Evolutionary conservation across 495 filamentous ascomycete species (phyloP), one percentile per base, ranked within the genome.

Genomic region (Pseudomonodictys pantanalensis): DNA sequence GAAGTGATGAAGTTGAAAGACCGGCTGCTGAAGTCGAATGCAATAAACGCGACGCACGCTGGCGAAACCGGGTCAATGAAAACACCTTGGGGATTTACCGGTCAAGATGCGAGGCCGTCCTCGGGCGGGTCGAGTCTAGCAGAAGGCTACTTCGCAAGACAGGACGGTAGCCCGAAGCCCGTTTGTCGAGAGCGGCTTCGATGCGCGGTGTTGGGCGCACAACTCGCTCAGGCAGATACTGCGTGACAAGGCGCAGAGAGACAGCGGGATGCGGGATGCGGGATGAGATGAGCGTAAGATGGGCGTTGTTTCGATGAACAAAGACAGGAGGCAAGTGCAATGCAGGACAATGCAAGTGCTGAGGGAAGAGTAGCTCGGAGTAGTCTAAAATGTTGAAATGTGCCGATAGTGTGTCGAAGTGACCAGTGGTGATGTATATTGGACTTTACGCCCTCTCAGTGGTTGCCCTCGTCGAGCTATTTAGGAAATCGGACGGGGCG

Each of bases 391-490:
- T 52, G 49, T 64, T 46, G 39, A 68, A 57, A 54, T 62, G 56
- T 68, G 60, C 60, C 45, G 32, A 48, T 51, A n/a, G 51, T 60
- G 46, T 44, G 49, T 18, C 53, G 35, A 58, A 39, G 38, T 44
- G 50, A 56, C 65, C 65, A 68, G 52, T 55, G 29, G 55, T 24
- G 28, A 58, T 39, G 56, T 64, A 58, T 44, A 18, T 22, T 60
- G 28, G 5, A 20, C 29, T 17, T 22, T 64, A 52, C 30, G 54
- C 30, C 51, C 47, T 61, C 45, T 58, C 22, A 58, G 22, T 68
- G 65, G 65, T 61, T 49, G 65, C 42, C 23, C 39, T 43, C 41
- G 44, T 20, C 20, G 57, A 64, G 55, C 65, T 68, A 60, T 68
- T 64, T 58, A 58, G 65, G 60, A 64, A 60, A 48, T 60, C 35